Base-by-base conservation (phyloP, 2,329 filamentous ascomycete species). In the Pseudofabraea citricarpa region DNA sequence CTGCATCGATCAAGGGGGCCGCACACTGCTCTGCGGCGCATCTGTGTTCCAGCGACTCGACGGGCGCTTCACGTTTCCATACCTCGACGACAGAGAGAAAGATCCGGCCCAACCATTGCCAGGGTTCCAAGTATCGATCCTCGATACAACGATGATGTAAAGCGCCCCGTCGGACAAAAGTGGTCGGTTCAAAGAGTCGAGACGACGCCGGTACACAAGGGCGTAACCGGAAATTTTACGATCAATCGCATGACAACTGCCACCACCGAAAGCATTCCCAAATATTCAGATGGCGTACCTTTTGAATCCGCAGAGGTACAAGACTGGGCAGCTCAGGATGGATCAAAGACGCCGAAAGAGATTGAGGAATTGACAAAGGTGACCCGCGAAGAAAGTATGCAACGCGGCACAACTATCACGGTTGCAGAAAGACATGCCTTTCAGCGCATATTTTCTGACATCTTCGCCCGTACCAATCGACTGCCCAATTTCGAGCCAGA, bases 371-470 rank as follows among this genome's bases (percentile, higher is more conserved):
- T 52, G 51, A 45, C 45, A 47, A 40, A 56, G 18, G 39, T 43
- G 55, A 19, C 52, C 8, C 15, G n/a, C 19, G 41, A 49, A 36
- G 41, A 41, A 8, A 41, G 42, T 2, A 45, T 53, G 3, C 47
- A 56, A 1, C 42, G 56, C 41, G 53, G 60, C 36, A 71, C 71
- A 3, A 83, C 78, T 5, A 78, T 83, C 38, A 84, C 80, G 0
- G 72, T 73, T 0, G 57, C 65, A 0, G 80, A 84, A 56, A 64
- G 64, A 6, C 54, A 63, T 6, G 58, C 68, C 7, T 77, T 77
- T 46, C 69, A 74, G 21, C 66, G 70, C 40, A 75, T 83, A 40
- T 84, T 84, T 52, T 67, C 71, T 40, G 70, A 79, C 41, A 82
- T 83, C 35, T 73, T 75, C 36, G 42, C 18, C 32, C 33, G 18